These are phyloP conservation scores for Nicotiana paniculata DNA, from an alignment of 257 asterid species.

Conservation along the genomic window DNA sequence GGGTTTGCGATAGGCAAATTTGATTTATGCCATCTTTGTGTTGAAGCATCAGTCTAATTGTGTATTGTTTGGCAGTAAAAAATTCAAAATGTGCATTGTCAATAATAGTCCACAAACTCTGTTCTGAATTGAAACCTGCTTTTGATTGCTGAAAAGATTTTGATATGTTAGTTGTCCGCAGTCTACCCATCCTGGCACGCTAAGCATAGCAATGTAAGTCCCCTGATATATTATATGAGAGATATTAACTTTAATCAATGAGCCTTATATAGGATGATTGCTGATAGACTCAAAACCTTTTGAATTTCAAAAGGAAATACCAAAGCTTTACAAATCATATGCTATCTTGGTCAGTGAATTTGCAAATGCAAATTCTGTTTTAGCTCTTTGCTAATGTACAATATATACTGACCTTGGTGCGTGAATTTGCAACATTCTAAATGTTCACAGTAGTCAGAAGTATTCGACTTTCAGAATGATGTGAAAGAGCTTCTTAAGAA, in stretches of 20 bases:
- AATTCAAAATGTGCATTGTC: neutral
- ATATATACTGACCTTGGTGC: neutral
- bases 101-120: neutral
- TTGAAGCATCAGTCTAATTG: neutral
- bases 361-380: neutral
- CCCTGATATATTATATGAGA: neutral
- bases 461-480: neutral
- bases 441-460: neutral
- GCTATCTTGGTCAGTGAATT: too few relatives aligned
- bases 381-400: neutral
- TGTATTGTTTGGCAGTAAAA: neutral
- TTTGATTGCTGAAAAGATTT: neutral
- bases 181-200: neutral
- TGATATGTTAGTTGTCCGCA: neutral
- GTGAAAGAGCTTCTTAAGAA: neutral
- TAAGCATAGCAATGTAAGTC: neutral
- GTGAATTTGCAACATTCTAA: neutral
- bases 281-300: neutral
- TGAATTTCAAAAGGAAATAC: neutral
- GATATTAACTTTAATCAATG: neutral
- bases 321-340: neutral
- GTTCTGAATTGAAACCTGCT: neutral
- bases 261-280: neutral
- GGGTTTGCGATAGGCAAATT: neutral
- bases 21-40: neutral